Conservation (phyloP, 495 filamentous ascomycete genomes). For the Copromyces sp. region DNA sequence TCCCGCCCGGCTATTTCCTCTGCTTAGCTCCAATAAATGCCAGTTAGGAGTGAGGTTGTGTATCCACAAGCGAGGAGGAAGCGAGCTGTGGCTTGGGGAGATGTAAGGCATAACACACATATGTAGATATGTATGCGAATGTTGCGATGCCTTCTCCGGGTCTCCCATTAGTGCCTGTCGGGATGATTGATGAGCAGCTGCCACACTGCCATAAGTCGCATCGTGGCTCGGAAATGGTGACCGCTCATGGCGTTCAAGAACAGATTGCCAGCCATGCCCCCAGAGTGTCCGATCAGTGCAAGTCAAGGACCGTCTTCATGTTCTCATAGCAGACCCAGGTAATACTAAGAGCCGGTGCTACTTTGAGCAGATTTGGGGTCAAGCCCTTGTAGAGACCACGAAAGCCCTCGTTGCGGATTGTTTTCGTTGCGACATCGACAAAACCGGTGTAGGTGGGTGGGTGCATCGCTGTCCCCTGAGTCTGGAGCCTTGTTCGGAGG, state of each 20-base stretch:
- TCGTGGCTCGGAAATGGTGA: not conserved
- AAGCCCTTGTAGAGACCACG: constrained; percentile 89
- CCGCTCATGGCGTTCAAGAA: not conserved
- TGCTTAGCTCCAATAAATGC: not conserved
- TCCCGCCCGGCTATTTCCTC: not conserved
- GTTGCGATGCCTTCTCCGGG: not conserved
- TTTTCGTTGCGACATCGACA: constrained; percentile 73
- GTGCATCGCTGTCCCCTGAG: constrained; percentile 86
- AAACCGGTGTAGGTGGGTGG: constrained; percentile 85
- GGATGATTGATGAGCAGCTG: not conserved
- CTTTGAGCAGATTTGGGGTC: constrained; percentile 93
- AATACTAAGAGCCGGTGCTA: constrained; percentile 92
- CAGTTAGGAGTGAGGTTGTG: not conserved
- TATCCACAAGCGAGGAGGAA: not conserved
- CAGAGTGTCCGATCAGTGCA: constrained; percentile 30
- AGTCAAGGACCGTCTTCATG: constrained; percentile 64
- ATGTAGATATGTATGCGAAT: not conserved
- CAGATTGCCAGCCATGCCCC: not conserved
- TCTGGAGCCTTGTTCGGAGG: constrained; percentile 84
- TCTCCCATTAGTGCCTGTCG: not conserved
- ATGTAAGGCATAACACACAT: not conserved
- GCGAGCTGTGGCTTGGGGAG: not conserved
- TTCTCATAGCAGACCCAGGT: constrained; percentile 98
- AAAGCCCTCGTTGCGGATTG: constrained; percentile 70
- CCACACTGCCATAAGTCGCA: not conserved